A percentile compares a stretch with the other conserved stretches of the same genome.
These are phyloP conservation scores for Helianthus tuberosus DNA, from an alignment of 129 eudicot genomes.

Conservation along the genomic window DNA sequence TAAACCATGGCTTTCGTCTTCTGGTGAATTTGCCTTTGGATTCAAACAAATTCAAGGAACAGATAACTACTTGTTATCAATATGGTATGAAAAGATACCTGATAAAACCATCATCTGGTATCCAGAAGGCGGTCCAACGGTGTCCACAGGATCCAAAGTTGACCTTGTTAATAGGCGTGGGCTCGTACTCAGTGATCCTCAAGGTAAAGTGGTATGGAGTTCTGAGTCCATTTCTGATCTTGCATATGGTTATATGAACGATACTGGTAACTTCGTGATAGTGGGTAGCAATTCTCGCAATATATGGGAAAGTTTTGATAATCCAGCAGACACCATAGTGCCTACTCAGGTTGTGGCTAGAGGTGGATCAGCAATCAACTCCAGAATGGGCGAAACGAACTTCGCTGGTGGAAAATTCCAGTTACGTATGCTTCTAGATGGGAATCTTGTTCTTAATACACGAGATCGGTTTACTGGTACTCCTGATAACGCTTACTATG, in stretches of 20 bases:
- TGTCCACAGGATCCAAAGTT: conserved; percentile 37
- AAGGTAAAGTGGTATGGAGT: conserved; percentile 39
- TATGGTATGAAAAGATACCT: conserved; percentile 49
- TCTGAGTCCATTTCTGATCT: background rate
- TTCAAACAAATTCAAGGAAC: conserved; percentile 35
- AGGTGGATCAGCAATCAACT: conserved; percentile 11
- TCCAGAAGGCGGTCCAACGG: conserved; percentile 31
- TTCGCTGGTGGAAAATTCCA: conserved; percentile 43
- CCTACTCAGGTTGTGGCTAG: conserved; percentile 40
- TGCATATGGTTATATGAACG: conserved; percentile 35
- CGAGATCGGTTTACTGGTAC: background rate
- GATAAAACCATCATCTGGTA: conserved; percentile 57
- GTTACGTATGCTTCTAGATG: conserved; percentile 34
- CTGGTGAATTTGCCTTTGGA: conserved; percentile 62
- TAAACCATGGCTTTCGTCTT: conserved; percentile 52
- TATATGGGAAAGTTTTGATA: conserved; percentile 54
- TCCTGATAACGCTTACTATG: conserved; percentile 19
- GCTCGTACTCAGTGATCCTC: conserved; percentile 39
- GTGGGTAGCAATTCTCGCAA: conserved; percentile 3
- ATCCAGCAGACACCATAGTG: conserved; percentile 56
- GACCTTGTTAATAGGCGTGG: conserved; percentile 33
- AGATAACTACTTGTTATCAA: conserved; percentile 40
- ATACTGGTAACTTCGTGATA: conserved; percentile 57
- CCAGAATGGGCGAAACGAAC: conserved; percentile 33
- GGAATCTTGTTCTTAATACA: conserved; percentile 48